Conservation (phyloP, 2,329 filamentous ascomycete genomes). For the Verticillium dahliae region DNA sequence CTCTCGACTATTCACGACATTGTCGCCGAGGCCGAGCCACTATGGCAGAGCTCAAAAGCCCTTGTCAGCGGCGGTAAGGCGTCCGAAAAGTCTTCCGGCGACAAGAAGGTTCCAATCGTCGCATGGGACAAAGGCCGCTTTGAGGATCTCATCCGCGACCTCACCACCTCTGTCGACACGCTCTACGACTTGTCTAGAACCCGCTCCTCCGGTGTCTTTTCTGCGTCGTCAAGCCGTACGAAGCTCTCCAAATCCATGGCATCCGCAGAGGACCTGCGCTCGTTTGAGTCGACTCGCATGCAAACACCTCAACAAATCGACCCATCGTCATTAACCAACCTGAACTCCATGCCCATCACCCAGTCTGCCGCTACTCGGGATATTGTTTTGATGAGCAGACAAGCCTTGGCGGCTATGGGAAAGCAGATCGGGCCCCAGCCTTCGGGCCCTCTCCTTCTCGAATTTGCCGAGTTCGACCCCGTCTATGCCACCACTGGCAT, state of each 20-base stretch:
- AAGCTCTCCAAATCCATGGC: conserved; percentile 28
- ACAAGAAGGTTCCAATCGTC: conserved; percentile 50
- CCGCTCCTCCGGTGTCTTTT: conserved; percentile 38
- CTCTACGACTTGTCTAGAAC: conserved; percentile 70
- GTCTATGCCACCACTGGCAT: conserved; percentile 58
- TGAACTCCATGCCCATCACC: conserved; percentile 25
- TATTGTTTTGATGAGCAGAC: conserved; percentile 43
- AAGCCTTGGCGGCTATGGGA: conserved; percentile 42
- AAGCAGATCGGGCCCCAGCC: conserved; percentile 33
- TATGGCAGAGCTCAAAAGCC: conserved; percentile 58
- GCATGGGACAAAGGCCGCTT: conserved; percentile 68
- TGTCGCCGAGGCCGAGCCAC: conserved; percentile 65
- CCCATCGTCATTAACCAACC: conserved; percentile 42
- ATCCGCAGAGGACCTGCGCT: conserved; percentile 36
- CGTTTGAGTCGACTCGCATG: conserved; percentile 55
- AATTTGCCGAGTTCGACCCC: conserved; percentile 61
- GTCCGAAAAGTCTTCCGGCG: conserved; percentile 30
- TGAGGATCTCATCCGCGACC: conserved; percentile 65
- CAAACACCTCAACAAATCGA: conserved; percentile 56
- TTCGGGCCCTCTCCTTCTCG: conserved; percentile 57
- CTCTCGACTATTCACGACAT: conserved; percentile 78
- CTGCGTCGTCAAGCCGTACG: conserved; percentile 21
- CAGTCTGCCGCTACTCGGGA: conserved; percentile 26
- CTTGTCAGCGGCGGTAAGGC: conserved; percentile 30
- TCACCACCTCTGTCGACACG: conserved; percentile 73